Base-by-base conservation (phyloP, 2,329 filamentous ascomycete species). In the Colletotrichum horii region DNA sequence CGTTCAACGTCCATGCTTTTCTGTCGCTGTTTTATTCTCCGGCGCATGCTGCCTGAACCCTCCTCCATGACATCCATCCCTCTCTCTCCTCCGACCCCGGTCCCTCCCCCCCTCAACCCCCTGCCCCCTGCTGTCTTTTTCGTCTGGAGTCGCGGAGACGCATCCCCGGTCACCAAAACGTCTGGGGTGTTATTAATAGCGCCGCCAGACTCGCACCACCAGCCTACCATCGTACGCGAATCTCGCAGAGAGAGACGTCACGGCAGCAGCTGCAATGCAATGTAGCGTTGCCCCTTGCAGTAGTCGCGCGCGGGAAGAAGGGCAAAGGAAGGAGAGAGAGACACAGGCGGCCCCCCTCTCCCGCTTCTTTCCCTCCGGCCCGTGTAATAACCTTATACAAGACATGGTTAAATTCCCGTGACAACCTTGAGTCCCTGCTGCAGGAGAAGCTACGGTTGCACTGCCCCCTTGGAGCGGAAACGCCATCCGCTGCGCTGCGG, bases 141-240 rank as follows among this genome's bases (percentile, higher is more conserved):
- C 69, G 62, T 75, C 69, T 67, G 61, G 61, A 66, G 68, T 72
- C 48, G 62, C 58, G 55, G 34, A 64, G 34, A 64, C 34, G 61
- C n/a, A 30, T 60, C 66, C 67, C 28, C n/a, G 34, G 12, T 48
- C 43, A n/a, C 48, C 28, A 34, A 62, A 52, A 26, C 66, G 69
- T 72, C 69, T 75, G 70, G 56, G 64, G 43, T 60, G 19, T 56
- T 73, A 73, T 67, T 73, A 43, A 73, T 75, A 67, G 69, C 43
- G 43, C 43, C 43, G 30, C 52, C 30, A 26, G 30, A 26, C 61
- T 66, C 22, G 55, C 68, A 71, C 52, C 68, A 52, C n/a, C 67
- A 19, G 48, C 32, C 24, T 30, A 24, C n/a, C 26, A 32, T n/a
- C 16, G 30, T n/a, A 34, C 30, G 30, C 19, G n/a, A n/a, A 62